A percentile compares a stretch with the other conserved stretches of the same genome.
Conservation (phyloP, 163 green algal species). For the Volvox carteri region DNA sequence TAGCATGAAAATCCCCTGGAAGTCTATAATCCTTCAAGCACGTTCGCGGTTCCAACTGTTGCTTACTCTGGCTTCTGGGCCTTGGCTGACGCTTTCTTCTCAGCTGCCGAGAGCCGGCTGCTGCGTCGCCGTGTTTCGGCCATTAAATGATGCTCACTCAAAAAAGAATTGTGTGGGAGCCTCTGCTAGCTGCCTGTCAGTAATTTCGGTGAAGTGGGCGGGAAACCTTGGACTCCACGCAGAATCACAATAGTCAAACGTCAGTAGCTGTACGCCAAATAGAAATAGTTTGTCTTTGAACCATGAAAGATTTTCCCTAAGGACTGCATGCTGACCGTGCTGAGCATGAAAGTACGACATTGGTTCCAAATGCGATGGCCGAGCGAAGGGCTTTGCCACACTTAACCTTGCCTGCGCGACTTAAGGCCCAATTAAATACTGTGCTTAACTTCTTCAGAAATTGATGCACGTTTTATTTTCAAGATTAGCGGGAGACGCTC, state of each 20-base stretch:
- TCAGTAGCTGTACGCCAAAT: no score
- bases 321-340: no score
- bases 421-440: no score
- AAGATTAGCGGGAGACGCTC: no score
- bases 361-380: no score
- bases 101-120: background rate
- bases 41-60: background rate
- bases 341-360: no score
- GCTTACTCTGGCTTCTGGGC: constrained; percentile 7
- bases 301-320: no score
- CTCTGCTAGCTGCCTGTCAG: background rate
- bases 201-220: background rate
- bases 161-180: background rate
- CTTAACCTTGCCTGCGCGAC: no score
- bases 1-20: background rate
- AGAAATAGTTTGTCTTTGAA: no score
- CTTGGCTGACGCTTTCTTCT: constrained; percentile 4
- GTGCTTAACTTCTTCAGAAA: no score
- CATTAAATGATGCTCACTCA: background rate
- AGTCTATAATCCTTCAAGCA: background rate
- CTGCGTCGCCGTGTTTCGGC: constrained; percentile 16
- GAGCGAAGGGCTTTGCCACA: no score
- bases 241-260: background rate
- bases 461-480: no score
- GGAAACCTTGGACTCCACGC: background rate